These are phyloP conservation scores for Candida sithepensis DNA, from an alignment of 805 yeast species.

Conservation along the genomic window DNA sequence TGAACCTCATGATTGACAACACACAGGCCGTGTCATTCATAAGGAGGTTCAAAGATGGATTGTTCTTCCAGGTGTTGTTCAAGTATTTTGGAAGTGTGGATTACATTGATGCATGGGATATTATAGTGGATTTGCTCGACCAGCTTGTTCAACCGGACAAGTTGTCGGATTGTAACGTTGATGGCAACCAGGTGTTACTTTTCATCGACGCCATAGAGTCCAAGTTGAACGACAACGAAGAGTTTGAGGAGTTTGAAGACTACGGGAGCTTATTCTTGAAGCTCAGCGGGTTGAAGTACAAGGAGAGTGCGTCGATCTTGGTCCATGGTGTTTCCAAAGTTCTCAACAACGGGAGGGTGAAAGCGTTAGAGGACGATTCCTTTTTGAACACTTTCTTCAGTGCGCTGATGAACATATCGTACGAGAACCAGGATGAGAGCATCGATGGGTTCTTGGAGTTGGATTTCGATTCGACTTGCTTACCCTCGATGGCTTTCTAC, in stretches of 20 bases:
- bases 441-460: background rate
- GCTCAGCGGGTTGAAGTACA: background rate
- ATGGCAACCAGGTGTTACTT: background rate
- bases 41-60: background rate
- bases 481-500: background rate
- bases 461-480: constrained; percentile 6
- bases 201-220: background rate
- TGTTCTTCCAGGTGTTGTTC: constrained; percentile 1
- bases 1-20: background rate
- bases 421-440: background rate
- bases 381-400: background rate
- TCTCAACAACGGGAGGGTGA: background rate
- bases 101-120: background rate
- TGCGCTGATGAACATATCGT: background rate
- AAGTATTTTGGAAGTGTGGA: constrained; percentile 6
- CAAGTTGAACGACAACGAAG: background rate
- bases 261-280: constrained; percentile 4
- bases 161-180: background rate
- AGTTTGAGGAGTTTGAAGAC: constrained; percentile 10
- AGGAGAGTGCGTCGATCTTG: background rate
- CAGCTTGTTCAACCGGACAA: background rate
- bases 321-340: background rate
- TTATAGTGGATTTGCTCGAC: background rate
- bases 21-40: background rate
- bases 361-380: background rate